Evolutionary conservation across 345 rosid genomes (phyloP).

Genomic region (Citrus medica): DNA sequence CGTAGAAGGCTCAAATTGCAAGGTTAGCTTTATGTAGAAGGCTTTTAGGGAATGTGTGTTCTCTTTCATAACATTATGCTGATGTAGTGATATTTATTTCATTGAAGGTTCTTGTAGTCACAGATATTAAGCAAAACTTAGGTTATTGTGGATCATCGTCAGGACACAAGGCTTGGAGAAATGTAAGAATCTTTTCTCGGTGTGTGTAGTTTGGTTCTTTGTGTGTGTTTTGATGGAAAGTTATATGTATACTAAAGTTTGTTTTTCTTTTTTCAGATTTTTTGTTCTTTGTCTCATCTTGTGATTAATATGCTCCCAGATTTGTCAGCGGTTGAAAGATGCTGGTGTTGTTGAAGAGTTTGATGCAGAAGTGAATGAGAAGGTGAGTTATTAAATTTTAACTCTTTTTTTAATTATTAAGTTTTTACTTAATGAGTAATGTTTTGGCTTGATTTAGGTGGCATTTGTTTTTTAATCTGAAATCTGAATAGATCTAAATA

Average conservation of each 20-base stretch:
- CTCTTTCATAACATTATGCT: background rate
- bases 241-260: too few species aligned
- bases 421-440: background rate
- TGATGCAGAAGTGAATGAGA: conserved; percentile 70
- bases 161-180: conserved; percentile 85
- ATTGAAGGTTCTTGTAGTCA: conserved; percentile 78
- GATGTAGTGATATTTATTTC: conserved; percentile 25
- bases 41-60: background rate
- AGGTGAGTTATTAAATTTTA: conserved; percentile 34
- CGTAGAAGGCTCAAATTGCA: background rate
- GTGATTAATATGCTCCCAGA: conserved; percentile 37
- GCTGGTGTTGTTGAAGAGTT: conserved; percentile 70
- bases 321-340: conserved; percentile 74
- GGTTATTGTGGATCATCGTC: conserved; percentile 58
- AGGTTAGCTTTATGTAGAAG: background rate
- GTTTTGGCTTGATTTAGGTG: background rate
- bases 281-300: conserved; percentile 14
- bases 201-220: background rate
- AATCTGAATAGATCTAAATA: background rate
- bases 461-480: background rate
- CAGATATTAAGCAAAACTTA: conserved; percentile 81
- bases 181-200: conserved; percentile 33
- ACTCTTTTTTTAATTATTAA: background rate
- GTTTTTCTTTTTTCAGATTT: background rate
- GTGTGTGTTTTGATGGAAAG: background rate